A percentile compares a stretch with the other conserved stretches of the same genome.
phyloP scores from a whole-genome alignment of 164 flowering plant species.

The Amborella trichopoda region DNA sequence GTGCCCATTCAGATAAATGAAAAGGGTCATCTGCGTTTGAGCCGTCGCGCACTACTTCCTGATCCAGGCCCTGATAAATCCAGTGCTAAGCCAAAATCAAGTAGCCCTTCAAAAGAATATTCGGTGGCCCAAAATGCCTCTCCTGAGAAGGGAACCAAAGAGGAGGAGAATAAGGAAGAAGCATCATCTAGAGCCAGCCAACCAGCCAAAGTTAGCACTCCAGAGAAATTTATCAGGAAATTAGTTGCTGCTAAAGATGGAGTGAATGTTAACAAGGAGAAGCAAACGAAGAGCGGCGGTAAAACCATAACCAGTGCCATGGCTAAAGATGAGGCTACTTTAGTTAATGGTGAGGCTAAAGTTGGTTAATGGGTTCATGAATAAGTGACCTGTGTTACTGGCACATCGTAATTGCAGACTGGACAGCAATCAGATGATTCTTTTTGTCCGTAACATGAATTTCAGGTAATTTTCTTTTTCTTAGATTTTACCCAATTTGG shows the following conservation, averaged over 20 bases:
- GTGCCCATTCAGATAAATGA: conserved; percentile 56
- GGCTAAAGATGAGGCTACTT: conserved; percentile 24
- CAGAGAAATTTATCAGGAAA: conserved; percentile 25
- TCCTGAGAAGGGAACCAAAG: conserved; percentile 20
- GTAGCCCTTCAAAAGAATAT: conserved; percentile 22
- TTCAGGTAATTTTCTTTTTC: too few relatives aligned
- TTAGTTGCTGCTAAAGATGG: conserved; percentile 22
- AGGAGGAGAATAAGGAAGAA: conserved; percentile 2
- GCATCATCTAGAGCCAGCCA: conserved; percentile 11
- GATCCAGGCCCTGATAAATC: conserved; percentile 40
- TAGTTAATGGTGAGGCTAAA: conserved; percentile 56
- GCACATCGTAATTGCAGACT: too few relatives aligned
- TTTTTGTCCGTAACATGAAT: too few relatives aligned
- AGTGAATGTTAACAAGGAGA: conserved; percentile 25
- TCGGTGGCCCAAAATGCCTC: conserved; percentile 17
- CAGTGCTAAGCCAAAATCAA: conserved; percentile 20
- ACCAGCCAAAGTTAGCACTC: conserved; percentile 4
- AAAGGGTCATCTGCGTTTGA: conserved; percentile 93
- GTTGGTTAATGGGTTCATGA: conserved; percentile 19
- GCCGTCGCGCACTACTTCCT: conserved; percentile 80
- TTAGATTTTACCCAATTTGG: too few relatives aligned
- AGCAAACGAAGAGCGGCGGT: conserved; percentile 32
- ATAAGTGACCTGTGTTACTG: too few relatives aligned
- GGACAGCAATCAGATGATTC: too few relatives aligned
- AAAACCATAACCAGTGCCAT: conserved; percentile 19